Percentiles rank a stretch among this genome's conserved stretches.
Evolutionary conservation across 495 filamentous ascomycete genomes (phyloP).

Genomic region (Penicillium cinerascens): DNA sequence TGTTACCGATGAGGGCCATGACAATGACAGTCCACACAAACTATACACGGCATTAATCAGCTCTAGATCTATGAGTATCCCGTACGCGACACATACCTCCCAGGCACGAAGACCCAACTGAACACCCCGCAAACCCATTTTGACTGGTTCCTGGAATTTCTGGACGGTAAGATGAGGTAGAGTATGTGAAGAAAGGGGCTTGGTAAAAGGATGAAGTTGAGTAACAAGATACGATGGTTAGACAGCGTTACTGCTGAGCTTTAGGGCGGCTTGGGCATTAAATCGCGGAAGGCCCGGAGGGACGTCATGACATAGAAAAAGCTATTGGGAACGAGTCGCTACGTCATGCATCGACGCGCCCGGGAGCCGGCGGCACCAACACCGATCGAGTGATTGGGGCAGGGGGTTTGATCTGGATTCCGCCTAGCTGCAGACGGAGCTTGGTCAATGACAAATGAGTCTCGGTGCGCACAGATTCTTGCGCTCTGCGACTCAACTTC

Average conservation of each 20-base stretch:
- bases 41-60: slow-evolving; percentile 25
- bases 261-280: slow-evolving; percentile 19
- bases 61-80: neutral
- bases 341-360: slow-evolving; percentile 36
- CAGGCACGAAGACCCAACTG: slow-evolving; percentile 36
- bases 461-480: neutral
- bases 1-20: slow-evolving; percentile 65
- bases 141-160: slow-evolving; percentile 10
- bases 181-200: neutral
- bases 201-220: neutral
- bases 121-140: slow-evolving; percentile 30
- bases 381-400: neutral
- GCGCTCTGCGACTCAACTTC: neutral
- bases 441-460: slow-evolving; percentile 21
- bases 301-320: slow-evolving; percentile 30
- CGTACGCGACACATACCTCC: slow-evolving; percentile 30
- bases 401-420: neutral
- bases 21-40: slow-evolving; percentile 66
- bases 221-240: neutral
- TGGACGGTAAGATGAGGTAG: neutral
- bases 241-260: slow-evolving; percentile 4
- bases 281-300: slow-evolving; percentile 34
- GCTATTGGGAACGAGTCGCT: slow-evolving; percentile 15
- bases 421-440: slow-evolving; percentile 3
- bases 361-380: slow-evolving; percentile 19